A percentile compares a stretch with the other conserved stretches of the same genome.
phyloP scores from a whole-genome alignment of 306 rosid species.

The Pyrus betulifolia region DNA sequence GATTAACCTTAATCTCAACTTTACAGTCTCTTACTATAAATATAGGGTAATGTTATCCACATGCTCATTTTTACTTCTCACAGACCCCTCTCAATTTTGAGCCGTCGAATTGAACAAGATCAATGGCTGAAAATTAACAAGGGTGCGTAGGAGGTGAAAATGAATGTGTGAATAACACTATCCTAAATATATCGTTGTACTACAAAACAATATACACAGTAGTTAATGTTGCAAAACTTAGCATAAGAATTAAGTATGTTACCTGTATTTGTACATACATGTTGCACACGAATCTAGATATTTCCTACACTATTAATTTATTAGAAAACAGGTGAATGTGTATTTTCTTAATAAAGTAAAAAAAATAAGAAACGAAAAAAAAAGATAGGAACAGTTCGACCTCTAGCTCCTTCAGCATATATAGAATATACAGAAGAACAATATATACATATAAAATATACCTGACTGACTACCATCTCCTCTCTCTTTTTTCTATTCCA shows the following conservation, averaged over 20 bases:
- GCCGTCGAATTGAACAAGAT: no score
- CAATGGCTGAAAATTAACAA: no score
- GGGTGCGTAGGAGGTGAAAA: no score
- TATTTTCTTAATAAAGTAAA: constrained; percentile 24
- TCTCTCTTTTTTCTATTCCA: background rate
- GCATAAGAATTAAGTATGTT: background rate
- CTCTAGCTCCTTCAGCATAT: constrained; percentile 11
- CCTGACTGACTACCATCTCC: constrained; percentile 54
- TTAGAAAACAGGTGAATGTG: constrained; percentile 22
- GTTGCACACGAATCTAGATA: background rate
- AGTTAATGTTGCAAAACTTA: constrained; percentile 36
- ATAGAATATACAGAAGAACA: background rate
- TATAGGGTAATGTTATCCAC: no score
- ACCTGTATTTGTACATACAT: background rate
- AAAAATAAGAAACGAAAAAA: background rate
- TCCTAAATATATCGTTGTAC: no score
- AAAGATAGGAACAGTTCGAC: constrained; percentile 5
- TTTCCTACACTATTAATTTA: constrained; percentile 6
- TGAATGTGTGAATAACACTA: no score
- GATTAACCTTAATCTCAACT: background rate
- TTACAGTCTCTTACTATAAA: no score
- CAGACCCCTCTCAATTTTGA: no score
- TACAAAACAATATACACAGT: background rate
- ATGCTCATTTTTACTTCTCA: no score
- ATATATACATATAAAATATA: constrained; percentile 22